phyloP scores from a whole-genome alignment of 306 rosid genomes.

The Trichosanthes cucumerina region DNA sequence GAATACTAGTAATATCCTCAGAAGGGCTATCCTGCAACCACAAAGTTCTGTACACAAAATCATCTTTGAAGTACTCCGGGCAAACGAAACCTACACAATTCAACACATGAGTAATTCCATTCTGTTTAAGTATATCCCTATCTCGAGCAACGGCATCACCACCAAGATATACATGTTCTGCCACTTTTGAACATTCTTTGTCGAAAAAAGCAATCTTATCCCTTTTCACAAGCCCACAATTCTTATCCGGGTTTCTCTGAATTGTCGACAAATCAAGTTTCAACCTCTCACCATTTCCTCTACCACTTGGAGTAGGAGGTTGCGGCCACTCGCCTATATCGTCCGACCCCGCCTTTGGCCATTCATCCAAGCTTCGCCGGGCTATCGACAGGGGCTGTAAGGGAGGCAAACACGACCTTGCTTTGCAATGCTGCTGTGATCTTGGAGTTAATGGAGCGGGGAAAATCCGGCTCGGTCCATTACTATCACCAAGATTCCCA shows the following conservation, averaged over 20 bases:
- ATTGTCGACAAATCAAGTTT: slow-evolving; percentile 91
- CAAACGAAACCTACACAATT: slow-evolving; percentile 97
- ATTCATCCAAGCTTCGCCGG: slow-evolving; percentile 88
- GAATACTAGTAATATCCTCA: slow-evolving; percentile 90
- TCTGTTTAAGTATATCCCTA: slow-evolving; percentile 74
- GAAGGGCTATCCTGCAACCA: slow-evolving; percentile 98
- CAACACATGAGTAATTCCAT: slow-evolving; percentile 84
- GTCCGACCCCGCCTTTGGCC: slow-evolving; percentile 94
- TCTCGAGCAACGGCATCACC: slow-evolving; percentile 99
- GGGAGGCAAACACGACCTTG: slow-evolving; percentile 77
- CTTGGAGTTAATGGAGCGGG: slow-evolving; percentile 86
- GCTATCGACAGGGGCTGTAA: slow-evolving; percentile 90
- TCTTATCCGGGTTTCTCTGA: slow-evolving; percentile 69
- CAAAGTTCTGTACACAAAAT: slow-evolving; percentile 84
- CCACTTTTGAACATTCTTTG: slow-evolving; percentile 93
- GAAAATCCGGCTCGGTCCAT: slow-evolving; percentile 40
- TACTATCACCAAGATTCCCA: slow-evolving; percentile 21
- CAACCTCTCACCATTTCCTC: slow-evolving; percentile 75
- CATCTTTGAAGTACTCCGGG: slow-evolving; percentile 84
- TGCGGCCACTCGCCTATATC: slow-evolving; percentile 98
- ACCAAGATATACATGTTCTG: slow-evolving; percentile 87
- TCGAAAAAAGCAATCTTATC: slow-evolving; percentile 98
- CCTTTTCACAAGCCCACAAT: slow-evolving; percentile 85
- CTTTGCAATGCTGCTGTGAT: slow-evolving; percentile 83
- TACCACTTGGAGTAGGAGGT: slow-evolving; percentile 86